phyloP scores from a whole-genome alignment of 225 moss, liverwort and hornwort species.

The Asterella californica region DNA sequence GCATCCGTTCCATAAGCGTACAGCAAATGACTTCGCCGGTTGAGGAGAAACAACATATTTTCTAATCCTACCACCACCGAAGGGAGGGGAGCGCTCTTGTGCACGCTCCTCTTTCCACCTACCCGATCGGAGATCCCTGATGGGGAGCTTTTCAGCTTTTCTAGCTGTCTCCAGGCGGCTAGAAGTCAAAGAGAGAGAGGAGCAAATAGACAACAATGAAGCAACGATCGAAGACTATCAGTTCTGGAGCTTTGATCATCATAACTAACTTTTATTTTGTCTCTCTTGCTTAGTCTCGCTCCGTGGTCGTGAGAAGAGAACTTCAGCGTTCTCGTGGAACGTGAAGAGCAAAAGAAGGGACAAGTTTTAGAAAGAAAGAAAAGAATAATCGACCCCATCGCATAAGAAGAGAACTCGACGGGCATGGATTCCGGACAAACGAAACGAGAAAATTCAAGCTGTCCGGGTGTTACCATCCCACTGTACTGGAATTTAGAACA shows the following conservation, averaged over 20 bases:
- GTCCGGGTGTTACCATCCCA: not conserved
- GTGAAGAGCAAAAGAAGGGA: not conserved
- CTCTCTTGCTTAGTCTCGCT: not conserved
- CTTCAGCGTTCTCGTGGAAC: not conserved
- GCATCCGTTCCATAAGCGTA: not conserved
- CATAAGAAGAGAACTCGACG: not conserved
- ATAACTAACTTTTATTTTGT: not conserved
- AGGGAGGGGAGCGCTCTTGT: not conserved
- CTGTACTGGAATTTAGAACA: not conserved
- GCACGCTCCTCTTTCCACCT: not conserved
- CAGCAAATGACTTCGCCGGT: slow-evolving; percentile 3
- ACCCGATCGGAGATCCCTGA: not conserved
- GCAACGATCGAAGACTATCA: not conserved
- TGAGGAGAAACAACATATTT: not conserved
- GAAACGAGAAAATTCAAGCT: not conserved
- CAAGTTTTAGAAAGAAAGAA: too few relatives aligned
- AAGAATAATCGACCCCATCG: not conserved
- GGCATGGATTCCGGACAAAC: not conserved
- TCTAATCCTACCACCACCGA: not conserved
- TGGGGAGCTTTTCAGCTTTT: too few relatives aligned
- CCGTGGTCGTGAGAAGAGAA: not conserved
- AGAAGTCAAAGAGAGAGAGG: slow-evolving; percentile 3
- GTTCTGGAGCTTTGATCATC: not conserved
- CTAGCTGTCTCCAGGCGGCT: too few relatives aligned
- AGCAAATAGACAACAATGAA: not conserved